These are phyloP conservation scores for Limonium bicolor DNA, from an alignment of 148 eudicot species.

Conservation along the genomic window DNA sequence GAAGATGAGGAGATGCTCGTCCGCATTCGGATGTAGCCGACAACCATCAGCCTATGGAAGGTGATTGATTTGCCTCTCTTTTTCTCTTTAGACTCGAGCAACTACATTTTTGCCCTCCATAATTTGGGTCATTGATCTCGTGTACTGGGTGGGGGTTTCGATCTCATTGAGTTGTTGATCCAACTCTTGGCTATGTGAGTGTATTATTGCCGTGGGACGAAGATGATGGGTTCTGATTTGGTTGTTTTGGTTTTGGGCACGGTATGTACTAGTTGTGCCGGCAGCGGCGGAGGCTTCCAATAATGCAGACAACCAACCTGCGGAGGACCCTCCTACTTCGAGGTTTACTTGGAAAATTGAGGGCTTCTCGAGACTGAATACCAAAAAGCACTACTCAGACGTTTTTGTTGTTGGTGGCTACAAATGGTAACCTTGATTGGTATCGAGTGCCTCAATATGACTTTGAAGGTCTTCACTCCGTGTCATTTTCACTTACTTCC, in stretches of 20 bases:
- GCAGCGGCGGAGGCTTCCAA: constrained; percentile 34
- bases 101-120: neutral
- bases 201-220: neutral
- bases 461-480: neutral
- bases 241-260: constrained; percentile 4
- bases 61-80: constrained; percentile 10
- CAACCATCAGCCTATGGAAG: constrained; percentile 85
- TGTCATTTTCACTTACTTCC: neutral
- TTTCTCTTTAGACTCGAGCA: too few species aligned
- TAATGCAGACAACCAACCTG: constrained; percentile 39
- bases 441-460: too few species aligned
- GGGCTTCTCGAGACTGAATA: constrained; percentile 49
- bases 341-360: constrained; percentile 82
- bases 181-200: neutral
- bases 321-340: constrained; percentile 65
- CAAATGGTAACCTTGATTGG: constrained; percentile 42
- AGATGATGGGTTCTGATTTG: neutral
- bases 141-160: constrained; percentile 5
- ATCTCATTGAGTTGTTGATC: neutral
- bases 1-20: constrained; percentile 93
- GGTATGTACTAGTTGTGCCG: constrained; percentile 12
- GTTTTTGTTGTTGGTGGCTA: constrained; percentile 63
- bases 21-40: constrained; percentile 47
- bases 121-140: neutral
- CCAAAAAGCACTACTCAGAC: constrained; percentile 77